Evolutionary conservation across 176 grass and related monocot genomes (phyloP).

Genomic region (Metroxylon sagu): DNA sequence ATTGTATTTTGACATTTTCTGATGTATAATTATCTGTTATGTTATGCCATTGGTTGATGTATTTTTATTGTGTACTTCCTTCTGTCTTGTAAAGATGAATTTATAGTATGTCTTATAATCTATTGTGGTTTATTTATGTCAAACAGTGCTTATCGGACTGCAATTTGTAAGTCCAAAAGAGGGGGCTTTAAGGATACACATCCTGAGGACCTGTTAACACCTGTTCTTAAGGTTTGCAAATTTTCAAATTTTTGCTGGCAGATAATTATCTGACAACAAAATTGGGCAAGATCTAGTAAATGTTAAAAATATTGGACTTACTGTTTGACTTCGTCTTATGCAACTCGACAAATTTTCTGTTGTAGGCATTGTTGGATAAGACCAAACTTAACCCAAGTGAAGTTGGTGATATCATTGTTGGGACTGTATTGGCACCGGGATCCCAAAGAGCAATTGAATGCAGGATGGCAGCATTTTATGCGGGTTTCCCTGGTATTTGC

Average conservation of each 20-base stretch:
- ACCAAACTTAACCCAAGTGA: conserved; percentile 74
- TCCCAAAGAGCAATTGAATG: conserved; percentile 85
- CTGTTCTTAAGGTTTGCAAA: conserved; percentile 74
- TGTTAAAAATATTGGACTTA: too few species aligned
- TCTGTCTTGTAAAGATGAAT: not conserved
- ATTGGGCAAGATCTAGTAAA: too few species aligned
- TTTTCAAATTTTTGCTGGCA: not conserved
- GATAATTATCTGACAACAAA: too few species aligned
- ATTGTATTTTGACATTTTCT: too few species aligned
- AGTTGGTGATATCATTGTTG: conserved; percentile 82
- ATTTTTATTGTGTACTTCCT: not conserved
- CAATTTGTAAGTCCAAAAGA: conserved; percentile 89
- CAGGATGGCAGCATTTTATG: conserved; percentile 86
- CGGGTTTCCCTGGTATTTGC: conserved; percentile 79
- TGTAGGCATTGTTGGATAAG: conserved; percentile 73
- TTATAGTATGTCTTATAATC: too few species aligned
- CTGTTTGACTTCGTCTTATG: not conserved
- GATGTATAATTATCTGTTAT: too few species aligned
- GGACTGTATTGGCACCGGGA: conserved; percentile 65
- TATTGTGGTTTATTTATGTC: conserved; percentile 15
- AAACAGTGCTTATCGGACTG: conserved; percentile 78
- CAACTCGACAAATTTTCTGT: not conserved
- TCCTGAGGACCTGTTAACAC: conserved; percentile 77
- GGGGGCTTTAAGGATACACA: conserved; percentile 90
- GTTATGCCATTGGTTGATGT: too few species aligned